These are phyloP conservation scores for Lactarius sp. DNA, from an alignment of 768 basidiomycete genomes.

Conservation along the genomic window DNA sequence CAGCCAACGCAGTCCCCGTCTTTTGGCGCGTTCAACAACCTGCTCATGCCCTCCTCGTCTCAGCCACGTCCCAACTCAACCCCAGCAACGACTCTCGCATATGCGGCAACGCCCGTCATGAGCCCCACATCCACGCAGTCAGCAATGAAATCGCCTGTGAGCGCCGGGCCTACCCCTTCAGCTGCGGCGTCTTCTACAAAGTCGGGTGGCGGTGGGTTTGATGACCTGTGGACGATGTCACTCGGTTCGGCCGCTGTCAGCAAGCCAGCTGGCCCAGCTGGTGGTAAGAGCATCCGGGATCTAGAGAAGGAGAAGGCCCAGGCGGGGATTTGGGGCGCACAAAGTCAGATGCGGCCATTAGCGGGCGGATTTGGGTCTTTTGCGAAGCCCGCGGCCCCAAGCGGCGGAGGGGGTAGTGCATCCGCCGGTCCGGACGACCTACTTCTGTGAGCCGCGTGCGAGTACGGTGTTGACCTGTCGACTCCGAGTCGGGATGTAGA, in stretches of 20 bases:
- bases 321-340: slow-evolving; percentile 71
- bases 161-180: slow-evolving; percentile 12
- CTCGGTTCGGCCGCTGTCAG: slow-evolving; percentile 43
- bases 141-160: slow-evolving; percentile 23
- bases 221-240: slow-evolving; percentile 85
- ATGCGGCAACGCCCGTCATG: slow-evolving; percentile 2
- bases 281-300: slow-evolving; percentile 76
- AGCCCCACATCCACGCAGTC: slow-evolving; percentile 31
- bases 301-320: slow-evolving; percentile 83
- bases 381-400: slow-evolving; percentile 25
- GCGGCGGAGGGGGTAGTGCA: slow-evolving; percentile 25
- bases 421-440: slow-evolving; percentile 38
- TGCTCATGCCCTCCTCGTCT: slow-evolving; percentile 13
- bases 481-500: not conserved
- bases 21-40: slow-evolving; percentile 5
- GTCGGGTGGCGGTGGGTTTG: slow-evolving; percentile 58
- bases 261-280: slow-evolving; percentile 33
- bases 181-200: slow-evolving; percentile 34
- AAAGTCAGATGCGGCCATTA: slow-evolving; percentile 24
- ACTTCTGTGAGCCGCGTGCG: slow-evolving; percentile 34
- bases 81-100: slow-evolving; percentile 1
- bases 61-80: slow-evolving; percentile 22
- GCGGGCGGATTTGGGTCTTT: slow-evolving; percentile 31
- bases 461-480: not conserved
- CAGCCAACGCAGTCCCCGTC: slow-evolving; percentile 9